Evolutionary conservation across 805 yeast genomes (phyloP).

Genomic region (Pachysolen tannophilus): DNA sequence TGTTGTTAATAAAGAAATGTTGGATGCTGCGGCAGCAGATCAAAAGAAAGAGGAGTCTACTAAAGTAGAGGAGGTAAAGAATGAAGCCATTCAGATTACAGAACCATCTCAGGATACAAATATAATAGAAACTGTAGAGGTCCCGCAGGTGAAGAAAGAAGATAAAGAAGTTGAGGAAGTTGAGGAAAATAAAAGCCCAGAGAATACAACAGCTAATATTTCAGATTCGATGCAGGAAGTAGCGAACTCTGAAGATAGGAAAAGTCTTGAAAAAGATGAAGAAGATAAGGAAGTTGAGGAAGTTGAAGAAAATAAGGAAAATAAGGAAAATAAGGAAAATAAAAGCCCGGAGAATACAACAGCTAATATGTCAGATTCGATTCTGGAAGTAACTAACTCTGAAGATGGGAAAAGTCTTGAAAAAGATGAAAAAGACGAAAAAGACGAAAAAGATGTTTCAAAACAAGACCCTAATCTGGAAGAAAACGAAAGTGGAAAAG

Average conservation of each 20-base stretch:
- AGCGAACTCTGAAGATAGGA: not conserved
- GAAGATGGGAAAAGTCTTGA: slow-evolving; percentile 11
- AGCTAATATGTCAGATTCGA: no score
- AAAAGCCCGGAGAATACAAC: no score
- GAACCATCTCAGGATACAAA: not conserved
- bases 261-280: not conserved
- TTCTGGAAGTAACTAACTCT: not conserved
- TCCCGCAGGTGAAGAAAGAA: no score
- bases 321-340: no score
- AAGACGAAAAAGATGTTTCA: no score
- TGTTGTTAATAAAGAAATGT: not conserved
- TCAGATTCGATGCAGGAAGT: no score
- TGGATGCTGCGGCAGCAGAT: not conserved
- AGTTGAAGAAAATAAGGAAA: no score
- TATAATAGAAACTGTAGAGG: not conserved
- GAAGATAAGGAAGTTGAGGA: not conserved
- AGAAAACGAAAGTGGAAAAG: not conserved
- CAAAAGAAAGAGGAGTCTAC: not conserved
- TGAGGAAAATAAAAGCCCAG: slow-evolving; percentile 5
- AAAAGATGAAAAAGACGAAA: slow-evolving; percentile 2
- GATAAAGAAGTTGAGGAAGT: not conserved
- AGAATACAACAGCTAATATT: no score
- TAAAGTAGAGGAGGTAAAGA: not conserved
- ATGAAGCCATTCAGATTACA: not conserved
- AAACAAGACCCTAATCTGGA: no score